Percentiles rank a stretch among this genome's conserved stretches.
These are phyloP conservation scores for Epithele typhae DNA, from an alignment of 768 basidiomycete species.

Conservation along the genomic window DNA sequence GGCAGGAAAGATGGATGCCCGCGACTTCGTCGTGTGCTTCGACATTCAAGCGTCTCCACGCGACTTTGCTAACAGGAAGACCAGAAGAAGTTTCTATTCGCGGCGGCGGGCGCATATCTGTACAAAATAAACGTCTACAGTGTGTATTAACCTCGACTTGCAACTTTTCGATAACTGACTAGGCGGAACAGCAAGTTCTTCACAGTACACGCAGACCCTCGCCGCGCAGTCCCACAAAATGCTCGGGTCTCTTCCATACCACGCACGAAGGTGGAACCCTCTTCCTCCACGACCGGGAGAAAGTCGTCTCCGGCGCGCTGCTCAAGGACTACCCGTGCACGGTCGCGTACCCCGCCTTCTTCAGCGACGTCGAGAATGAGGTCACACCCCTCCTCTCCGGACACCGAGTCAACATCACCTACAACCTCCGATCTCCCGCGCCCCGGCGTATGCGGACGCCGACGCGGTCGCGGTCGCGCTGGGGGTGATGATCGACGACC, in stretches of 20 bases:
- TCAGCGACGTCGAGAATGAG: conserved; percentile 43
- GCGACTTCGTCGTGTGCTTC: conserved; percentile 32
- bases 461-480: conserved; percentile 13
- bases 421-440: conserved; percentile 29
- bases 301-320: conserved; percentile 33
- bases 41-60: conserved; percentile 21
- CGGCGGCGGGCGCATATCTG: conserved; percentile 27
- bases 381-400: conserved; percentile 37
- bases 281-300: conserved; percentile 21
- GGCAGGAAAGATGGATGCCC: conserved; percentile 39
- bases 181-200: conserved; percentile 45
- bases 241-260: conserved; percentile 52
- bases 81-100: not conserved
- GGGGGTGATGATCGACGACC: conserved; percentile 27
- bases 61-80: not conserved
- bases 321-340: conserved; percentile 6
- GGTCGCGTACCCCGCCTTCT: conserved; percentile 39
- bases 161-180: not conserved
- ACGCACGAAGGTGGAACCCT: conserved; percentile 42
- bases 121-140: conserved; percentile 48
- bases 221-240: conserved; percentile 34
- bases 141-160: conserved; percentile 9
- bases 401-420: conserved; percentile 41
- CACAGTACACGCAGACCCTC: conserved; percentile 47
- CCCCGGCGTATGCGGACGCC: conserved; percentile 2